phyloP scores from a whole-genome alignment of 225 moss, liverwort and hornwort genomes.

The Pseudisothecium myosuroides region DNA sequence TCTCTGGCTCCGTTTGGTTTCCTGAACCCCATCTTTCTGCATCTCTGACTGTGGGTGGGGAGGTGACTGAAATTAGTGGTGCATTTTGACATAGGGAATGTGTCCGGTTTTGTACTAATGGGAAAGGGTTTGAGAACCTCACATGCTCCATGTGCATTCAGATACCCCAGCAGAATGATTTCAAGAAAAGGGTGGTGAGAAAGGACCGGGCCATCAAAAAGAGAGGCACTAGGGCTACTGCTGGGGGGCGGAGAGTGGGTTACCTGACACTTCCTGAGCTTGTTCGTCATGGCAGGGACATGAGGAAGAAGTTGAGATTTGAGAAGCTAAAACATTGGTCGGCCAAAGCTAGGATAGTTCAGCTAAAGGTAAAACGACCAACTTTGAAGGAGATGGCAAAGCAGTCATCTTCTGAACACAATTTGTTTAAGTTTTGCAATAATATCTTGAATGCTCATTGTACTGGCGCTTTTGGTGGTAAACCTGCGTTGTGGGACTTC shows the following conservation, averaged over 20 bases:
- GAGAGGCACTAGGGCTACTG: background rate
- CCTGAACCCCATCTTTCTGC: rapidly evolving
- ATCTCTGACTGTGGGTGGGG: too few species aligned
- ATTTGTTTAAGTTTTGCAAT: background rate
- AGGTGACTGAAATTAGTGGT: rapidly evolving
- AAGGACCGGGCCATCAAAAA: background rate
- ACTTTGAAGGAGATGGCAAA: background rate
- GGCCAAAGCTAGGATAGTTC: background rate
- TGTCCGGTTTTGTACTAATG: background rate
- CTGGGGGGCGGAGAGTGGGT: background rate
- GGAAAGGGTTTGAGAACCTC: background rate
- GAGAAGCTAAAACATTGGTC: background rate
- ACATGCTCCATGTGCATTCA: rapidly evolving
- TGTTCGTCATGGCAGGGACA: background rate
- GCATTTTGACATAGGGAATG: background rate
- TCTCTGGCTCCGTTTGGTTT: rapidly evolving
- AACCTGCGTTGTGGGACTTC: background rate
- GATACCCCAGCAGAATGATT: background rate
- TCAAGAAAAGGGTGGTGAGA: background rate
- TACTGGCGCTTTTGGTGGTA: background rate
- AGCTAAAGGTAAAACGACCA: too few species aligned
- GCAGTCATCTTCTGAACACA: background rate
- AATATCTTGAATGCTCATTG: background rate
- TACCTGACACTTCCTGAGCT: background rate
- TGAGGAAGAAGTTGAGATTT: background rate